phyloP scores from a whole-genome alignment of 2,329 filamentous ascomycete genomes.

The Epichloe amarillans region DNA sequence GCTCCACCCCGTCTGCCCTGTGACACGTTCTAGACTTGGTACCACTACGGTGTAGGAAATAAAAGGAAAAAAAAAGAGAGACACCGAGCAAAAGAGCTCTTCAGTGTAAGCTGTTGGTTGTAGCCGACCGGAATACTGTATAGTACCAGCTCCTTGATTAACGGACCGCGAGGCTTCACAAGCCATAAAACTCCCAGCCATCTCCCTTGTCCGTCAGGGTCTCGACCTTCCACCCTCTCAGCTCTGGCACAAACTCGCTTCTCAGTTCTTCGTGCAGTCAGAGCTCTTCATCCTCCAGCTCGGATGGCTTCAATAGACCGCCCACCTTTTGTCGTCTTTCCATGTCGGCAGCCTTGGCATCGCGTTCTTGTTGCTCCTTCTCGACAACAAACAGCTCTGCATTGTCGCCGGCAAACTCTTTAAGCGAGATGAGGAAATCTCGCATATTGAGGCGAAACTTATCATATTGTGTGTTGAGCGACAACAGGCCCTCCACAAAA shows the following conservation, averaged over 20 bases:
- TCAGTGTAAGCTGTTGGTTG: not conserved
- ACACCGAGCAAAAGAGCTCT: not conserved
- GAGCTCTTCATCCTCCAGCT: constrained; percentile 80
- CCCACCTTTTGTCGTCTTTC: constrained; percentile 91
- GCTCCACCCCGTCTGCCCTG: constrained; percentile 2
- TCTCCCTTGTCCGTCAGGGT: constrained; percentile 25
- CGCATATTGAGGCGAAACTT: constrained; percentile 93
- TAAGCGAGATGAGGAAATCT: constrained; percentile 93
- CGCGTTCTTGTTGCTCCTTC: constrained; percentile 79
- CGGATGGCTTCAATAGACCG: constrained; percentile 91
- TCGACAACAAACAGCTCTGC: constrained; percentile 88
- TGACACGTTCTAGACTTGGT: constrained; percentile 13
- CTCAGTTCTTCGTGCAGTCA: constrained; percentile 67
- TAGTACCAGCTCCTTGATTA: not conserved
- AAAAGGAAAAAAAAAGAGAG: not conserved
- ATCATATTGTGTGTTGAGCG: constrained; percentile 74
- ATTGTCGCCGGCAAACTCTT: constrained; percentile 94
- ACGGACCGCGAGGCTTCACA: constrained; percentile 22
- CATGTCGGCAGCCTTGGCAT: constrained; percentile 76
- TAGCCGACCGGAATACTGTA: not conserved
- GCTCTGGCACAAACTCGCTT: constrained; percentile 40
- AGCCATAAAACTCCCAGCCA: constrained; percentile 54
- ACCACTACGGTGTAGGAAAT: constrained; percentile 12
- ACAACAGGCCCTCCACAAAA: constrained; percentile 84
- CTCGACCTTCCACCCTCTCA: constrained; percentile 12